Evolutionary conservation across 2,329 filamentous ascomycete genomes (phyloP).

Genomic region (Ilyonectria mors-panacis): DNA sequence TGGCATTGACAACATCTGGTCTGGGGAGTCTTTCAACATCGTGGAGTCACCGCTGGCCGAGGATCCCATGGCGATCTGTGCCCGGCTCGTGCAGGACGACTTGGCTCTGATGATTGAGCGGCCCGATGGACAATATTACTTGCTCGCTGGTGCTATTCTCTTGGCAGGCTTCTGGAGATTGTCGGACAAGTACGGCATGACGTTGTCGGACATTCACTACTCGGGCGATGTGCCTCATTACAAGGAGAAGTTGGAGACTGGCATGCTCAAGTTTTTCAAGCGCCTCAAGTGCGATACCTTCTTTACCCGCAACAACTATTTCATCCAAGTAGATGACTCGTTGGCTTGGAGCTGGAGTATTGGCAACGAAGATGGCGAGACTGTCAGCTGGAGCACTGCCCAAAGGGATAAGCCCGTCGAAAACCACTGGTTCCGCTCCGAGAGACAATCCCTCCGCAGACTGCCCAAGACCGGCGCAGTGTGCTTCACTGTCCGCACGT

Average conservation of each 20-base stretch:
- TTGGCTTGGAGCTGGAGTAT: constrained; percentile 85
- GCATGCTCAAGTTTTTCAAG: constrained; percentile 87
- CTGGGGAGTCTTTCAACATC: constrained; percentile 80
- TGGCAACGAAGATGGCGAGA: constrained; percentile 76
- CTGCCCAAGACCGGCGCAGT: constrained; percentile 71
- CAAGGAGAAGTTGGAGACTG: constrained; percentile 79
- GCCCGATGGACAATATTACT: constrained; percentile 83
- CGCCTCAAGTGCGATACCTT: constrained; percentile 77
- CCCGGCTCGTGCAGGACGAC: constrained; percentile 84
- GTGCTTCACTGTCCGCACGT: constrained; percentile 85
- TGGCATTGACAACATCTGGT: constrained; percentile 80
- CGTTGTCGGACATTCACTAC: constrained; percentile 83
- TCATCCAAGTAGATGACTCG: constrained; percentile 86
- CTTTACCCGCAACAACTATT: constrained; percentile 83
- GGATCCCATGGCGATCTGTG: constrained; percentile 84
- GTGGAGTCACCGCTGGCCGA: constrained; percentile 74
- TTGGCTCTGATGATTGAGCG: constrained; percentile 87
- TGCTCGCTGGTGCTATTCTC: constrained; percentile 82
- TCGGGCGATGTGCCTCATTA: constrained; percentile 82
- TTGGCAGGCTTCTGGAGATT: constrained; percentile 89
- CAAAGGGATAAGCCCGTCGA: constrained; percentile 81
- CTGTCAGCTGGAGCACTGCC: constrained; percentile 81
- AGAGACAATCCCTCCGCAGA: constrained; percentile 79
- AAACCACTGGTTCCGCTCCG: constrained; percentile 83
- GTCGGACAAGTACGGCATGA: constrained; percentile 86